phyloP scores from a whole-genome alignment of 352 stramenopile genomes.

The Phytophthora multivora region DNA sequence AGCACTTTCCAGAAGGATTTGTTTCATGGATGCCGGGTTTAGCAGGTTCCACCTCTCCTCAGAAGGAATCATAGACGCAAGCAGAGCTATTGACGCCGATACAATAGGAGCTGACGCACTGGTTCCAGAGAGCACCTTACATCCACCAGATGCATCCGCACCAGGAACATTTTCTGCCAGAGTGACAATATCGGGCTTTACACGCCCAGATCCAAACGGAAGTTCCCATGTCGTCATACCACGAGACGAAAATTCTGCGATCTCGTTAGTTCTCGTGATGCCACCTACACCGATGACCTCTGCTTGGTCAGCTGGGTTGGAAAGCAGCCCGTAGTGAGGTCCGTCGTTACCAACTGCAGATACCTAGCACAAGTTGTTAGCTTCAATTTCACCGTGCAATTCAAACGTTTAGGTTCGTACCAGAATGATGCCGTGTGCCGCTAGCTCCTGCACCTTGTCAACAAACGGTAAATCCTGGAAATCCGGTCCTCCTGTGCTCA shows the following conservation, averaged over 20 bases:
- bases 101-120: conserved; percentile 87
- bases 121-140: conserved; percentile 76
- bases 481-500: conserved; percentile 85
- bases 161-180: conserved; percentile 72
- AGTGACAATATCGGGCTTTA: conserved; percentile 88
- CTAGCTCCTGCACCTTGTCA: conserved; percentile 88
- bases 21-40: conserved; percentile 75
- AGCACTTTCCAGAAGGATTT: conserved; percentile 65
- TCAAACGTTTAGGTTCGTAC: conserved; percentile 27
- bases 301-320: conserved; percentile 86
- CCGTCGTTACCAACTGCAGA: conserved; percentile 87
- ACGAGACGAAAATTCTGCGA: conserved; percentile 81
- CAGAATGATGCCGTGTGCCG: conserved; percentile 79
- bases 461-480: conserved; percentile 88
- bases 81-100: conserved; percentile 70
- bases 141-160: conserved; percentile 52
- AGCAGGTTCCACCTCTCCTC: conserved; percentile 59
- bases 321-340: conserved; percentile 83
- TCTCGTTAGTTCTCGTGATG: conserved; percentile 52
- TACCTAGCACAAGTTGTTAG: conserved; percentile 38
- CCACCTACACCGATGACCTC: conserved; percentile 87
- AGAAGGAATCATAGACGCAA: conserved; percentile 72
- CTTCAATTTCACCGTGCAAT: not conserved
- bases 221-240: conserved; percentile 90
- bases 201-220: conserved; percentile 75